phyloP scores from a whole-genome alignment of 805 yeast species.

The Yamadazyma laniorum region DNA sequence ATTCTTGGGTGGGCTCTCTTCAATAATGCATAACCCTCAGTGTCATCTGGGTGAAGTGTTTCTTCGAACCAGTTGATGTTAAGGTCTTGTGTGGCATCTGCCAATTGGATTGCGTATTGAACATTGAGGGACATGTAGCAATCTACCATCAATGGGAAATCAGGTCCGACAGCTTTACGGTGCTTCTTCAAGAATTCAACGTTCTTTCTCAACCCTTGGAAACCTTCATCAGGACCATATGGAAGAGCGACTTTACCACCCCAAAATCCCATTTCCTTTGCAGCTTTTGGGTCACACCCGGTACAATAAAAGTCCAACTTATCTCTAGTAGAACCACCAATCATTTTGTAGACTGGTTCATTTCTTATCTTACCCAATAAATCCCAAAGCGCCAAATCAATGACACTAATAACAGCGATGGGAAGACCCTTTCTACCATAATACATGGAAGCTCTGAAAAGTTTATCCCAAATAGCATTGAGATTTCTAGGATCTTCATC shows the following conservation, averaged over 20 bases:
- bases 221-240: constrained; percentile 52
- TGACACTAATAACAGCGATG: constrained; percentile 46
- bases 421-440: constrained; percentile 52
- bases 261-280: constrained; percentile 51
- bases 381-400: constrained; percentile 53
- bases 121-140: constrained; percentile 53
- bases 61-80: constrained; percentile 55
- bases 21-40: constrained; percentile 45
- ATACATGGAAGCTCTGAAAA: constrained; percentile 50
- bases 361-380: constrained; percentile 47
- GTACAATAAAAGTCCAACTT: constrained; percentile 49
- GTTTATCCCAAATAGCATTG: constrained; percentile 47
- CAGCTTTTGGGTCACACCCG: constrained; percentile 47
- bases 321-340: constrained; percentile 50
- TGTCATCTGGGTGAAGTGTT: constrained; percentile 51
- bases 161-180: constrained; percentile 48
- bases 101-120: constrained; percentile 46
- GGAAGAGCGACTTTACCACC: constrained; percentile 54
- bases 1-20: constrained; percentile 47
- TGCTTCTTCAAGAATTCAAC: constrained; percentile 45
- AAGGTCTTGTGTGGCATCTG: constrained; percentile 42
- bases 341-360: constrained; percentile 52
- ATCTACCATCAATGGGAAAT: constrained; percentile 53
- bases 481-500: constrained; percentile 49
- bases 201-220: constrained; percentile 43